Base-by-base conservation (phyloP, 1,284 basidiomycete genomes). In the Papiliotrema fonsecae region DNA sequence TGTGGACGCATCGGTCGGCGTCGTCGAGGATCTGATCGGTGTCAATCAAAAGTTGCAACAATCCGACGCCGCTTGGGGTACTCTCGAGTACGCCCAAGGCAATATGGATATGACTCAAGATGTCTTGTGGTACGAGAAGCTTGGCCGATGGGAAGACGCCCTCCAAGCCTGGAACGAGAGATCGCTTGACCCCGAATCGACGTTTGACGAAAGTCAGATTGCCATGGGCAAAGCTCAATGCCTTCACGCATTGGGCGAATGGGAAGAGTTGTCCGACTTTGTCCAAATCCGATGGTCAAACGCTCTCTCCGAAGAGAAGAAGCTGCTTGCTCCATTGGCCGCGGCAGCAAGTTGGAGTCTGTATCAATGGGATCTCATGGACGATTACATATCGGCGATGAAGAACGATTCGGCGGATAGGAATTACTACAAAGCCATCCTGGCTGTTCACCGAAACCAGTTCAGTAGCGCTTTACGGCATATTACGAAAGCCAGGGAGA, bases 1-100 rank as follows among this genome's bases (percentile, higher is more conserved):
- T 67, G 83, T 86, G 2, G 93, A 96, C 62, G 80, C 84, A 6
- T 71, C 69, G 2, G 67, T 75, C 2, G 66, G 74, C 2, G 91
- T 96, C 38, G 88, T 98, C 56, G 94, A 98, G 65, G 86, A 90
- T 21, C 81, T 99, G 14, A 97, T 99, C 65, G 86, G 89, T 47
- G 94, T 99, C 74, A 99, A 98, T 76, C 97, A 93, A 34, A 88
- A 89, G 64, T 79, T 99, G 10, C 94, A 97, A 69, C 96, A 98
- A 69, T 88, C 89, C 50, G 92, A 97, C 64, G 92, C 92, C 9
- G 93, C 92, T 2, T 93, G 89, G 86, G 92, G 93, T 11, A 96
- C 90, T 21, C 81, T 97, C 11, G 81, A 87, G 38, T 86, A 88
- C 52, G 92, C 93, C 22, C 82, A 87, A 46, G 86, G 75, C 52